Base-by-base conservation (phyloP, 352 stramenopile genomes). In the Sclerospora graminicola region DNA sequence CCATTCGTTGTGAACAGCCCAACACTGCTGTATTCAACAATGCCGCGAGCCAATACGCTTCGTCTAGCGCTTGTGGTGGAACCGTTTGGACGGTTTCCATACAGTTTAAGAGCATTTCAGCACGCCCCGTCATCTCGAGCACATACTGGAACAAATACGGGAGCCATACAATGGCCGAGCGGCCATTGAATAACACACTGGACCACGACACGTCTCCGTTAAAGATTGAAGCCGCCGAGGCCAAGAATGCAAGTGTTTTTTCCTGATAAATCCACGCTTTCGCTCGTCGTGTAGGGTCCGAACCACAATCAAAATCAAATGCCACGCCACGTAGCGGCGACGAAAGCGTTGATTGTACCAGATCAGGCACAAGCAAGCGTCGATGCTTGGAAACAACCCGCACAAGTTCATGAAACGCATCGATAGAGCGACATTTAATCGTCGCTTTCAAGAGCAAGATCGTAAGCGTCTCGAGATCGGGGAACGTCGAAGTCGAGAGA, bases 1-100 rank as follows among this genome's bases (percentile, higher is more conserved):
- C n/a, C n/a, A n/a, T n/a, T n/a, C n/a, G n/a, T n/a, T n/a, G n/a
- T n/a, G n/a, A 57, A 15, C 42, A 63, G 8, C 63, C 34, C 40
- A 76, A 44, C n/a, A 59, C 23, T n/a, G 52, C 49, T 9, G 60
- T 77, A 23, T 67, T 69, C 2, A 81, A 38, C 32, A 81, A 33
- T 8, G 61, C 65, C 14, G 38, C 47, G 18, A 81, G 19, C 51
- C 60, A 61, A 28, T 64, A 81, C 21, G 55, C 60, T 13, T 63
- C n/a, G 4, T 43, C 28, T 14, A 69, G 33, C 2, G 7, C 38
- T 51, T 28, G 39, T 2, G 13, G 9, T 39, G 13, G 13, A n/a
- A n/a, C n/a, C n/a, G n/a, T n/a, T n/a, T 13, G 55, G 5, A 8
- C 44, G 19, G n/a, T 65, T 45, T 26, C 21, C 41, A 69, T 31